Evolutionary conservation across 108 stramenopile genomes (phyloP), one percentile per base, ranked within the genome.

Genomic region (Nitzschia inconspicua): DNA sequence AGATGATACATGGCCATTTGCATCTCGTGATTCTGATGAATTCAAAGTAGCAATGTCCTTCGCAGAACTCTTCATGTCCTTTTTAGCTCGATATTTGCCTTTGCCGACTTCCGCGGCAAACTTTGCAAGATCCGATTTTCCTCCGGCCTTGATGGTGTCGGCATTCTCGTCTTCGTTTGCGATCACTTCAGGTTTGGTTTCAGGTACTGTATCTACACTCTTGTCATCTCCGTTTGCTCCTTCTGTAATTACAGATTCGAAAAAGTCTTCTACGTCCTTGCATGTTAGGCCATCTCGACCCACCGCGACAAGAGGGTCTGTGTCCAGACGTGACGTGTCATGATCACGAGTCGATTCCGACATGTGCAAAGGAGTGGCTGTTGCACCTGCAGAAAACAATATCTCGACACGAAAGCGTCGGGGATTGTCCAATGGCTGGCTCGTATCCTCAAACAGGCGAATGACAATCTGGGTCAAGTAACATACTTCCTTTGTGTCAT

Each of bases 381-480:
- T 90, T 5, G 94, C 90, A n/a, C 94, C 94, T 13, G 88, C 85
- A 25, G 72, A 75, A 60, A 95, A 92, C 14, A 85, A 62, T 42
- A 95, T 81, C 53, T 95, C 94, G 3, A 95, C 86, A 30, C 89
- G 73, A 72, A 86, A 92, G 14, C 94, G 86, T 35, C 82, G 74
- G 14, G 86, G 85, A 67, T 88, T 88, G 32, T 78, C 65, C 57
- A 66, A 57, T 10, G 67, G 58, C 44, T 82, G 76, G 29, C 72
- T 55, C 6, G 70, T 80, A 55, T 95, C 87, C 77, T 99, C 97
- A 60, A 98, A 99, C 23, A 99, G 68, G 9, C 97, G 90, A 47
- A 99, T 83, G 13, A 97, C 90, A 51, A 99, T 81, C 29, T 97
- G 96, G 14, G 97, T 96, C 27, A 98, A 70, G 64, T 99, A 99